phyloP scores from a whole-genome alignment of 352 stramenopile species.

The Globisporangium cederbergense region DNA sequence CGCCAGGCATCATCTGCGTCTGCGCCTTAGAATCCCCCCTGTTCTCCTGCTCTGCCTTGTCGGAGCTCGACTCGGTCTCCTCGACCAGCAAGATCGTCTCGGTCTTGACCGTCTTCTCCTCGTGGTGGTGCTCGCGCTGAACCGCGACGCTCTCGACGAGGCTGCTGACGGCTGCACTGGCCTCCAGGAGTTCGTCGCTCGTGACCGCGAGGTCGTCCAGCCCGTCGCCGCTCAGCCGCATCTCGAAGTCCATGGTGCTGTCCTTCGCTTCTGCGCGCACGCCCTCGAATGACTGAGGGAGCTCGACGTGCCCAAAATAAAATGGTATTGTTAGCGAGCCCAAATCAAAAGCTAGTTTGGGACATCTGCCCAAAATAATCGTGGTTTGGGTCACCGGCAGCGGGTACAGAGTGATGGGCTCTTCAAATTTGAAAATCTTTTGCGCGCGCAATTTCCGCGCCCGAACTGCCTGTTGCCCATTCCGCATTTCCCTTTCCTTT shows the following conservation, averaged over 20 bases:
- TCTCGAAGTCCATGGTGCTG: slow-evolving; percentile 12
- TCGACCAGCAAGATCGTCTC: slow-evolving; percentile 1
- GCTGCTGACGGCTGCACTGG: slow-evolving; percentile 8
- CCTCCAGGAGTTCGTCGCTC: slow-evolving; percentile 12
- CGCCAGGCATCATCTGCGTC: slow-evolving; percentile 10
- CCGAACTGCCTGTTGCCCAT: background rate
- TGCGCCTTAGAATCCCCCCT: slow-evolving; percentile 15
- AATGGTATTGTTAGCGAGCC: too few species aligned
- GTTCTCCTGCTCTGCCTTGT: slow-evolving; percentile 10
- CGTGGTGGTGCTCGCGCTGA: background rate
- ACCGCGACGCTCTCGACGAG: slow-evolving; percentile 2
- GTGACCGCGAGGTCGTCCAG: slow-evolving; percentile 15
- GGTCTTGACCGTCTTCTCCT: background rate
- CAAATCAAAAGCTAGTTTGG: background rate
- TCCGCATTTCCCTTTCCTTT: slow-evolving; percentile 5
- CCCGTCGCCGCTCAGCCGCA: slow-evolving; percentile 11
- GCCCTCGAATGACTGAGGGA: background rate
- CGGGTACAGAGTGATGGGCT: background rate
- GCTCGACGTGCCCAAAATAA: background rate
- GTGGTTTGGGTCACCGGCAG: background rate
- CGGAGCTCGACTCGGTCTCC: slow-evolving; percentile 3
- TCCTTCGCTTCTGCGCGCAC: background rate
- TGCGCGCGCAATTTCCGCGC: slow-evolving; percentile 7
- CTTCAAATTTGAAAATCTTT: slow-evolving; percentile 15
- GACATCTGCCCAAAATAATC: background rate